Percentiles rank a stretch among this genome's conserved stretches.
Evolutionary conservation across 495 filamentous ascomycete species (phyloP).

Genomic region (Penicillium taxi): DNA sequence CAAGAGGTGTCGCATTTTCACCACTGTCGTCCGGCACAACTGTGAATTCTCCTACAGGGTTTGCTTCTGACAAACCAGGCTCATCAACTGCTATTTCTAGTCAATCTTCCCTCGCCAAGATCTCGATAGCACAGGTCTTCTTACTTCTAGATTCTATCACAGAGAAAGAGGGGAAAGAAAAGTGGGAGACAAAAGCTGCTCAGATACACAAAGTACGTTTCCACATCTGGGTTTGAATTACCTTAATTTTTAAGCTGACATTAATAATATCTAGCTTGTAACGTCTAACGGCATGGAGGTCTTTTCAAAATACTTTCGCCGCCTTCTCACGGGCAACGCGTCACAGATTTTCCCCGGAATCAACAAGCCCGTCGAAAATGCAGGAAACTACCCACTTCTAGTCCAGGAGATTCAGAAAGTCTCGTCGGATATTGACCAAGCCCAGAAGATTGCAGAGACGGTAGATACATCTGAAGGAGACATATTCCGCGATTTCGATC

Average conservation of each 20-base stretch:
- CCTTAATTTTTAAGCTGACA: slow-evolving; percentile 8
- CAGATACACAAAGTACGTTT: slow-evolving; percentile 77
- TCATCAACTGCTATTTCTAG: slow-evolving; percentile 37
- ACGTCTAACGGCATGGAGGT: slow-evolving; percentile 97
- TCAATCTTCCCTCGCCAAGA: slow-evolving; percentile 59
- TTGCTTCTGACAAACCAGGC: slow-evolving; percentile 45
- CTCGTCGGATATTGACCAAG: slow-evolving; percentile 66
- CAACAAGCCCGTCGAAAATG: slow-evolving; percentile 60
- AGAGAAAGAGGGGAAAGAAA: slow-evolving; percentile 78
- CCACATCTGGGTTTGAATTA: background rate
- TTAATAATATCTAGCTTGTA: slow-evolving; percentile 55
- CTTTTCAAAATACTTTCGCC: slow-evolving; percentile 84
- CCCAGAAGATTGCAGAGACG: slow-evolving; percentile 83
- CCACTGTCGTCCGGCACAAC: slow-evolving; percentile 55
- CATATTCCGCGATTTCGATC: slow-evolving; percentile 87
- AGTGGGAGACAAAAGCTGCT: slow-evolving; percentile 89
- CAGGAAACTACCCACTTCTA: slow-evolving; percentile 73
- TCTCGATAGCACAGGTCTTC: slow-evolving; percentile 91
- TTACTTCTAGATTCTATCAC: slow-evolving; percentile 88
- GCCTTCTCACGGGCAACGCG: slow-evolving; percentile 76
- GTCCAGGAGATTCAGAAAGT: slow-evolving; percentile 81
- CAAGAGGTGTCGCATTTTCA: slow-evolving; percentile 54
- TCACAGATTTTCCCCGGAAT: slow-evolving; percentile 73
- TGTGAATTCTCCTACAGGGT: slow-evolving; percentile 53
- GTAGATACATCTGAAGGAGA: slow-evolving; percentile 82